phyloP scores from a whole-genome alignment of 2,329 filamentous ascomycete species.

The Penicillium sp. region DNA sequence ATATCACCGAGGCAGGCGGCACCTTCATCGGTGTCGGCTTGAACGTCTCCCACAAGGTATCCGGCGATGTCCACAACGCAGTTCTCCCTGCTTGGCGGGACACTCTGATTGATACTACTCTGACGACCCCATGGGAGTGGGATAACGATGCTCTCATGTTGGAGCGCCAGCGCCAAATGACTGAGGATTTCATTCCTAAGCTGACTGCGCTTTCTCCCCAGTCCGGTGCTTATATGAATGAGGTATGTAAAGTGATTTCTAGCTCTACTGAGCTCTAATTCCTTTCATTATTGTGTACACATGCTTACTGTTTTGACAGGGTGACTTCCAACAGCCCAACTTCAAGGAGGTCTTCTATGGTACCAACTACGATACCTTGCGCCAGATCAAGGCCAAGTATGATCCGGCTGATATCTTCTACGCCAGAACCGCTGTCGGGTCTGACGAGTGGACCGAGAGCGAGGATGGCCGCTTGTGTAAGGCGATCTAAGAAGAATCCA shows the following conservation, averaged over 20 bases:
- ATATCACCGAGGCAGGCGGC: conserved; percentile 34
- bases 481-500: not conserved
- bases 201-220: conserved; percentile 38
- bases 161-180: conserved; percentile 38
- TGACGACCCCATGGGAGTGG: conserved; percentile 41
- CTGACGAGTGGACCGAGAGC: conserved; percentile 3
- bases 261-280: not conserved
- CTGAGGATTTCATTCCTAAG: conserved; percentile 36
- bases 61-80: conserved; percentile 43
- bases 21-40: conserved; percentile 38
- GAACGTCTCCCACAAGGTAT: conserved; percentile 37
- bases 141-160: conserved; percentile 34
- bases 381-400: conserved; percentile 38
- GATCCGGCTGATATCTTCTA: conserved; percentile 39
- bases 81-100: conserved; percentile 45
- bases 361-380: conserved; percentile 33
- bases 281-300: not conserved
- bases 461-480: conserved; percentile 1
- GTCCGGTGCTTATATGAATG: conserved; percentile 25
- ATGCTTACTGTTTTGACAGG: conserved; percentile 8
- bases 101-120: conserved; percentile 40
- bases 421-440: conserved; percentile 13
- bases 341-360: conserved; percentile 40
- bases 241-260: not conserved
- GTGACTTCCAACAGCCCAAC: conserved; percentile 35